Evolutionary conservation across 805 yeast species (phyloP).

Genomic region (Yamadazyma kitorensis): DNA sequence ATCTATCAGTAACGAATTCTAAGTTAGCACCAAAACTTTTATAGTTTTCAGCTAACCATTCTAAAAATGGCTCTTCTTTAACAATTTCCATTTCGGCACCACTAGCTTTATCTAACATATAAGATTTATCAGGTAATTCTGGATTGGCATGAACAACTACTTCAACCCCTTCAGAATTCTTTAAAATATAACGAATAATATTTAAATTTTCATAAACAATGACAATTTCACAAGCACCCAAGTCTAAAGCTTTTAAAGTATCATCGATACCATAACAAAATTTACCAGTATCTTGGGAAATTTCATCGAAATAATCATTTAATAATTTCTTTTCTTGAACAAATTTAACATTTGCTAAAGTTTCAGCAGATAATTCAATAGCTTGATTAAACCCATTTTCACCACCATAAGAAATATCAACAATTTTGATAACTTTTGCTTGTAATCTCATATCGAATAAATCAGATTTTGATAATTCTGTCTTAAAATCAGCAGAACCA

Average conservation of each 20-base stretch:
- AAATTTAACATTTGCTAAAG: conserved; percentile 93
- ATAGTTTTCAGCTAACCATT: conserved; percentile 98
- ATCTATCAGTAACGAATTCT: conserved; percentile 95
- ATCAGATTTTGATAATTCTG: conserved; percentile 88
- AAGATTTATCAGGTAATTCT: conserved; percentile 68
- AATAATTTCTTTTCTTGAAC: conserved; percentile 97
- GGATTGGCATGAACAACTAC: conserved; percentile 73
- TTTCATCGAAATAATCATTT: conserved; percentile 91
- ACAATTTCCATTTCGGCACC: conserved; percentile 91
- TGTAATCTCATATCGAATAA: conserved; percentile 87
- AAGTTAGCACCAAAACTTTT: conserved; percentile 90
- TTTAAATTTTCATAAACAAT: conserved; percentile 93
- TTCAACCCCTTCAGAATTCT: conserved; percentile 77
- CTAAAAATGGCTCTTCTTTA: conserved; percentile 81
- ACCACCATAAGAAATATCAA: conserved; percentile 98
- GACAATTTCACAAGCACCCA: conserved; percentile 91
- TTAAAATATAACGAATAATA: conserved; percentile 76
- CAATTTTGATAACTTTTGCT: conserved; percentile 84
- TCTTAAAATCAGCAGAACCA: conserved; percentile 99
- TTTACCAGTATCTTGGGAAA: conserved; percentile 94
- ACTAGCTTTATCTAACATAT: conserved; percentile 74
- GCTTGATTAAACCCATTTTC: conserved; percentile 99
- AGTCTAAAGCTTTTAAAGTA: conserved; percentile 91
- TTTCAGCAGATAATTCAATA: conserved; percentile 94
- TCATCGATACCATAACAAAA: conserved; percentile 98